These are phyloP conservation scores for Candida ascalaphidarum DNA, from an alignment of 805 yeast species.

Conservation along the genomic window DNA sequence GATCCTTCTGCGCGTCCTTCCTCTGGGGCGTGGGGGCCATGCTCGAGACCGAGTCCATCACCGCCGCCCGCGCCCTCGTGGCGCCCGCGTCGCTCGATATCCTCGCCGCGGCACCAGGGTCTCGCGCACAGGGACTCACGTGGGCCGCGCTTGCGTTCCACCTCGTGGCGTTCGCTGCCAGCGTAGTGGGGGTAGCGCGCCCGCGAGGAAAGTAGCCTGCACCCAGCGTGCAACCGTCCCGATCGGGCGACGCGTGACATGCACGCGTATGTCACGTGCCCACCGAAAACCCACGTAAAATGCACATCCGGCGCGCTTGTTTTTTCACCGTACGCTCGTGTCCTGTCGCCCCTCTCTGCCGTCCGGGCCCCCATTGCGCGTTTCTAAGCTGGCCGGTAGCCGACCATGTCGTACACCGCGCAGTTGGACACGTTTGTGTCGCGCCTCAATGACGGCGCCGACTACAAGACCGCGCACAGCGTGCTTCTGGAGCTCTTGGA, in stretches of 20 bases:
- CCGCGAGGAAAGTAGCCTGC: too few species aligned
- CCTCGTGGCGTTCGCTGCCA: conserved; percentile 26
- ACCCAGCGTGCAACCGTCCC: too few species aligned
- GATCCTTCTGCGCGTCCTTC: conserved; percentile 30
- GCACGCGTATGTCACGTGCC: too few species aligned
- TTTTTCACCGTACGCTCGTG: too few species aligned
- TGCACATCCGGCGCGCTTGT: too few species aligned
- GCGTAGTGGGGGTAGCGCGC: too few species aligned
- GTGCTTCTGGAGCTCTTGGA: conserved; percentile 79
- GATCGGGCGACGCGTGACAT: too few species aligned
- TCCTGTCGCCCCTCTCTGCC: too few species aligned
- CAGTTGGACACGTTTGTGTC: conserved; percentile 65
- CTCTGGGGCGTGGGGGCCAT: conserved; percentile 62
- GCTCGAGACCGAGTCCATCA: conserved; percentile 52
- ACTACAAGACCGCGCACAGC: conserved; percentile 54
- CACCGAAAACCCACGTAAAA: too few species aligned
- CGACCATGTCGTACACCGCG: conserved; percentile 33
- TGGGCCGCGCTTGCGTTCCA: conserved; percentile 54
- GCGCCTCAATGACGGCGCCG: conserved; percentile 50
- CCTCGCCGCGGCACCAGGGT: conserved; percentile 36
- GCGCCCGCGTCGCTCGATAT: conserved; percentile 44
- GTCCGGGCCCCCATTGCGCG: too few species aligned
- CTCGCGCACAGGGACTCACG: conserved; percentile 46
- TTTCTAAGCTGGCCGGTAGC: too few species aligned
- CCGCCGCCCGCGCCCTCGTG: conserved; percentile 34